These are phyloP conservation scores for Yamadazyma mexicana DNA, from an alignment of 1,139 yeast genomes.

Conservation along the genomic window DNA sequence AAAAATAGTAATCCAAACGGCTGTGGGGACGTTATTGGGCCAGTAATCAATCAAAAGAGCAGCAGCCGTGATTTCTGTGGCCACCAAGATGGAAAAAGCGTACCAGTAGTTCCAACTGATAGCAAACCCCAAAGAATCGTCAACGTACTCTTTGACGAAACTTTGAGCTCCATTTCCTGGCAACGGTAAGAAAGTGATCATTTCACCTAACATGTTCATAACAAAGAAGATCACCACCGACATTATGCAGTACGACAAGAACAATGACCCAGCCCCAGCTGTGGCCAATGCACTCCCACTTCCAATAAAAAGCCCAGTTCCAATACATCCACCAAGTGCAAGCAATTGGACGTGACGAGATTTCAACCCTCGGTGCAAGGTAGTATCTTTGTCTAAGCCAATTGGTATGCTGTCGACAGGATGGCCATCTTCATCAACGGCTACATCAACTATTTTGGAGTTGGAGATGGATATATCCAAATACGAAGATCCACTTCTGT, in stretches of 20 bases:
- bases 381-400: conserved; percentile 9
- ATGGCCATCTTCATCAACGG: conserved; percentile 25
- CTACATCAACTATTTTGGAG: conserved; percentile 29
- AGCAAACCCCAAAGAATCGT: conserved; percentile 44
- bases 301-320: conserved; percentile 48
- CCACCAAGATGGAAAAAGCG: conserved; percentile 48
- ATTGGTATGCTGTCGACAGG: conserved; percentile 2
- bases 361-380: conserved; percentile 15
- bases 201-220: conserved; percentile 61
- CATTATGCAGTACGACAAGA: conserved; percentile 49
- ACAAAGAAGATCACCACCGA: conserved; percentile 54
- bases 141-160: conserved; percentile 36
- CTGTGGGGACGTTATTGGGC: conserved; percentile 50
- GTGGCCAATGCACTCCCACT: conserved; percentile 45
- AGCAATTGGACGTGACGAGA: conserved; percentile 39
- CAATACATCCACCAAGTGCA: conserved; percentile 43
- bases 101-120: conserved; percentile 51
- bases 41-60: conserved; percentile 56
- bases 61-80: conserved; percentile 55
- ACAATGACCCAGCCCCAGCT: conserved; percentile 54
- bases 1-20: conserved; percentile 57
- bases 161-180: conserved; percentile 47
- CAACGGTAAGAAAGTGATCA: conserved; percentile 58
- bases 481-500: conserved; percentile 22
- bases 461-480: conserved; percentile 34